Conservation (phyloP, 345 rosid genomes). For the Aquilaria yunnanensis region DNA sequence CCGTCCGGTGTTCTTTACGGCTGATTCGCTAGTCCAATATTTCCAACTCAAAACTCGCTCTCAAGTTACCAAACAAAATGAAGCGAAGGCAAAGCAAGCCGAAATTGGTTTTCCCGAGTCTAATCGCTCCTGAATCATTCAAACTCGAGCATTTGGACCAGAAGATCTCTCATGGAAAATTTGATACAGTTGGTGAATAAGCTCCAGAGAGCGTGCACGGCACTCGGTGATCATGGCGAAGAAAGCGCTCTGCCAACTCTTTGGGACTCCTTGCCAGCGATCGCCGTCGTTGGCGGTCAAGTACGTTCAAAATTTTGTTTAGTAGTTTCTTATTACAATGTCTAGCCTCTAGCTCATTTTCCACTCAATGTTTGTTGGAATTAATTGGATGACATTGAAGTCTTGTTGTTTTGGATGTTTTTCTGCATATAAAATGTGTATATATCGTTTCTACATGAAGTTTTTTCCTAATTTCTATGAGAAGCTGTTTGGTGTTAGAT, state of each 20-base stretch:
- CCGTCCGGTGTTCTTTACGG: slow-evolving; percentile 15
- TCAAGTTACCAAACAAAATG: background rate
- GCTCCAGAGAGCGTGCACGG: slow-evolving; percentile 90
- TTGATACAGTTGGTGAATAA: slow-evolving; percentile 81
- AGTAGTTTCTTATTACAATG: background rate
- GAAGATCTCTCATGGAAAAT: slow-evolving; percentile 53
- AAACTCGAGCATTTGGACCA: background rate
- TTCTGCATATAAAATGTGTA: background rate
- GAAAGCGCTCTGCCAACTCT: slow-evolving; percentile 94
- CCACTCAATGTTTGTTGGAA: background rate
- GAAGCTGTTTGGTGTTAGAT: background rate
- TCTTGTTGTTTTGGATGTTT: background rate
- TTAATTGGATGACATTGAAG: background rate
- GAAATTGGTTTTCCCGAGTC: background rate
- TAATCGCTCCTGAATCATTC: background rate
- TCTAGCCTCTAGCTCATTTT: background rate
- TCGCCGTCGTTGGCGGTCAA: slow-evolving; percentile 98
- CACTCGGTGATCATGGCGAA: slow-evolving; percentile 94
- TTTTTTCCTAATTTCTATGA: slow-evolving; percentile 3
- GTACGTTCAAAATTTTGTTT: slow-evolving; percentile 20
- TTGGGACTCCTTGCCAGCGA: slow-evolving; percentile 92
- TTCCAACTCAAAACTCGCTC: background rate
- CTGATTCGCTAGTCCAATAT: slow-evolving; percentile 8
- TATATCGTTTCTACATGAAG: background rate
- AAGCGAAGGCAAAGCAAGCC: background rate